Evolutionary conservation across 192 early-diverging fungal species (phyloP), one percentile per base, ranked within the genome.

Genomic region (Podochytrium sp.): DNA sequence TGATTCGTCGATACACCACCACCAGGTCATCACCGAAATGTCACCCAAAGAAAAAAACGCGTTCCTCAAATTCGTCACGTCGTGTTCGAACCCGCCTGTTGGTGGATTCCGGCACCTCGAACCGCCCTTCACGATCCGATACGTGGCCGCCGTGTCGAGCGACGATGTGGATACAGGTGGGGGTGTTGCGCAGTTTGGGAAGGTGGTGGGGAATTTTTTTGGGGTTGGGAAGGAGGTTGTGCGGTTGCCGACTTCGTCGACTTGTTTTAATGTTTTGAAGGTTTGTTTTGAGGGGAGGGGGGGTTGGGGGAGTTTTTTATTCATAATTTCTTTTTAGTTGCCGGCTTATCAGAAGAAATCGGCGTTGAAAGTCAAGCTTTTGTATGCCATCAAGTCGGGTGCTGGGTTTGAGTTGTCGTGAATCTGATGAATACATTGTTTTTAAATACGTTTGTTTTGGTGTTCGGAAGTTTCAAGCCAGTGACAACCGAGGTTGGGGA

Each of bases 251-350:
- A 83, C 82, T 6, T 50, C 80, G 20, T 42, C 78, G 2, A 84
- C 82, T 2, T 84, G 82, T 53, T 82, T 84, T 53, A 84, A 84
- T 63, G 56, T 83, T 4, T 56, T 84, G 47, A 83, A 71, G 65
- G 61, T 57, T 23, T 23, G 25, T 27, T 47, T 47, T 58, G 56
- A n/a, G 29, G 56, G n/a, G 30, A 58, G 16, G 16, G 16, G 56
- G 25, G 29, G 14, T 16, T 3, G 16, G 14, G 16, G 14, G n/a
- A 29, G 16, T 18, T 58, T 14, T 29, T 58, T 29, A 58, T 58
- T 58, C 14, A 58, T 29, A 23, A 16, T 33, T 10, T 2, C 20
- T n/a, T 63, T n/a, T 1, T 16, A 83, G 69, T 51, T 84, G 34
- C 82, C 82, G n/a, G 73, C 67, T 0, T 83, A 82, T 65, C 52